Base-by-base conservation (phyloP, 345 rosid genomes). In the Salix exigua region DNA sequence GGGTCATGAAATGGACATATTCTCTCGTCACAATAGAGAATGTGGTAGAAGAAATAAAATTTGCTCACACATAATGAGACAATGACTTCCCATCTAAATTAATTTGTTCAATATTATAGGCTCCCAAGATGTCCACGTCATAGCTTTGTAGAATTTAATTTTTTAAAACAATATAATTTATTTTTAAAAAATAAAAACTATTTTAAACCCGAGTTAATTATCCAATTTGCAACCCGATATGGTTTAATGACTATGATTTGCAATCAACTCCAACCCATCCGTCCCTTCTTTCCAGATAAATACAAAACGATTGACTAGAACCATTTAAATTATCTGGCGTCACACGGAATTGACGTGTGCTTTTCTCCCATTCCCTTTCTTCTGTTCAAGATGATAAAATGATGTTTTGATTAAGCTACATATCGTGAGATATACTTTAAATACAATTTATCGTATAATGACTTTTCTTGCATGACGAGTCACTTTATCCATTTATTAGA, bases 261-360 rank as follows among this genome's bases (percentile, higher is more conserved):
- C 46, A 42, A 42, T 42, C 14, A 11, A 42, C 46, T 25, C 18
- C 2, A 5, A 18, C 77, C 18, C 42, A 10, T 69, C 19, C 42
- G 17, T 70, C 60, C 23, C 18, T 2, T 37, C 35, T 31, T 55
- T 40, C 10, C 5, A 35, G 40, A 81, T 72, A 70, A 70, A 68
- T 60, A 74, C 82, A 76, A 82, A 82, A 60, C 7, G 16, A 61
- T 70, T 33, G 85, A 83, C 84, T 75, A 70, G 77, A 79, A 76
- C 86, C 85, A 74, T 84, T 79, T 74, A 76, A 78, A 76, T 64
- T 80, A 82, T 78, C 77, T 70, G 73, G 79, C 84, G 91, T 86
- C 88, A 82, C 82, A n/a, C 40, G 1, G 81, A 85, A 79, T 80
- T 80, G 85, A 83, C 89, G 80, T 75, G 82, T 18, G 63, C 78